phyloP scores from a whole-genome alignment of 768 basidiomycete genomes.

The Russula sp. region DNA sequence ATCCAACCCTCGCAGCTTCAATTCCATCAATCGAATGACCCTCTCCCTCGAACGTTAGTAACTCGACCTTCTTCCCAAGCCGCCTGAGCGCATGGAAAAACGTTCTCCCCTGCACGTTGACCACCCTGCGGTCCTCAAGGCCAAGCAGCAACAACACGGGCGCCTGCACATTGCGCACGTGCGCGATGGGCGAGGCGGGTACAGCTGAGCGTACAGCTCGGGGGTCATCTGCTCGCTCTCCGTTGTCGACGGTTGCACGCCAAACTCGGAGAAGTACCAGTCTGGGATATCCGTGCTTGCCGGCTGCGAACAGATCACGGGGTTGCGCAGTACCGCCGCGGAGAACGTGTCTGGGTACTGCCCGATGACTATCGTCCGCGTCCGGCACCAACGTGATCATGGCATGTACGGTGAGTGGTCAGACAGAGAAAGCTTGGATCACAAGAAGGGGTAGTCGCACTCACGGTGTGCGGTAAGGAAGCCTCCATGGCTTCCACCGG shows the following conservation, averaged over 20 bases:
- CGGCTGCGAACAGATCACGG: conserved; percentile 36
- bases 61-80: conserved; percentile 33
- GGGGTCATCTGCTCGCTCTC: conserved; percentile 28
- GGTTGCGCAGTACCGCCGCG: conserved; percentile 38
- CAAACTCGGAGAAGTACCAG: conserved; percentile 37
- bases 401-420: background rate
- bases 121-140: conserved; percentile 36
- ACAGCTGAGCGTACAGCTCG: conserved; percentile 29
- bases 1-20: conserved; percentile 28
- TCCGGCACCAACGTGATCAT: too few relatives aligned
- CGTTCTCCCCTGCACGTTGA: conserved; percentile 35
- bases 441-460: background rate
- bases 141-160: conserved; percentile 39
- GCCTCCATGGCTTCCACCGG: conserved; percentile 39
- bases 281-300: conserved; percentile 39
- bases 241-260: conserved; percentile 17
- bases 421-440: background rate
- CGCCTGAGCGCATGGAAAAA: conserved; percentile 38
- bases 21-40: conserved; percentile 37
- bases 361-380: conserved; percentile 31
- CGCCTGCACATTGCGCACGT: conserved; percentile 33
- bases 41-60: conserved; percentile 36
- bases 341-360: conserved; percentile 36
- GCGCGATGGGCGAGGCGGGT: conserved; percentile 34
- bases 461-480: conserved; percentile 33